Evolutionary conservation across 208 protist genomes (phyloP).

Genomic region (Acanthamoeba lenticulata): DNA sequence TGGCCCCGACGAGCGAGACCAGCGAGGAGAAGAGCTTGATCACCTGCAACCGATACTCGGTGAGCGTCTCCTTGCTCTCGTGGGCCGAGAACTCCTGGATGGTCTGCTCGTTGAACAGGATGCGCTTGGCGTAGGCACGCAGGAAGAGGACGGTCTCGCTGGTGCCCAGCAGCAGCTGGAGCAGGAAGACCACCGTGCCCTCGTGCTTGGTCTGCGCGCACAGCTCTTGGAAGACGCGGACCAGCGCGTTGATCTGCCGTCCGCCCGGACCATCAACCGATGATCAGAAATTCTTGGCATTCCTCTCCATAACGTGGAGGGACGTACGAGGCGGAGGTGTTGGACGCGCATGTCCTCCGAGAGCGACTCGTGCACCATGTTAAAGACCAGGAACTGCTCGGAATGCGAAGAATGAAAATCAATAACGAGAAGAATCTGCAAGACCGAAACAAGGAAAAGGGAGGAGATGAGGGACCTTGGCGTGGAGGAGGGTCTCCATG

Average conservation of each 20-base stretch:
- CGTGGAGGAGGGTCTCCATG: conserved; percentile 61
- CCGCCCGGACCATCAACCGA: neutral
- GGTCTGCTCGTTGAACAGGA: conserved; percentile 28
- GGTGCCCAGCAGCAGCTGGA: conserved; percentile 27
- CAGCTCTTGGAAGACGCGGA: conserved; percentile 48
- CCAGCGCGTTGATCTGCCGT: neutral
- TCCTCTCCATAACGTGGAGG: too few species aligned
- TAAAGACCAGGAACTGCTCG: neutral
- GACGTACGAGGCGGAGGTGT: conserved; percentile 18
- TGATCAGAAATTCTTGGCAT: neutral
- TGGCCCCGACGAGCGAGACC: neutral
- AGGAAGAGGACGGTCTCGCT: conserved; percentile 35
- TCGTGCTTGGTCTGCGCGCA: conserved; percentile 43
- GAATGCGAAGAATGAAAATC: neutral
- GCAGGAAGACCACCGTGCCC: conserved; percentile 11
- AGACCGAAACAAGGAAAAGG: neutral
- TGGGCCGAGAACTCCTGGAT: conserved; percentile 11
- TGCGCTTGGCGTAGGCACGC: conserved; percentile 13
- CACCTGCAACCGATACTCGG: conserved; percentile 56
- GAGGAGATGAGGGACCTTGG: neutral
- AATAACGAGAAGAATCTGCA: neutral
- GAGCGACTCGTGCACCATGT: conserved; percentile 13
- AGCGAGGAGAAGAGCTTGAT: conserved; percentile 50
- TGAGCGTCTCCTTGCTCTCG: conserved; percentile 62
- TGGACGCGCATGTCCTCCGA: neutral